Evolutionary conservation across 2,329 filamentous ascomycete species (phyloP).

Genomic region (Ascochyta fabae): DNA sequence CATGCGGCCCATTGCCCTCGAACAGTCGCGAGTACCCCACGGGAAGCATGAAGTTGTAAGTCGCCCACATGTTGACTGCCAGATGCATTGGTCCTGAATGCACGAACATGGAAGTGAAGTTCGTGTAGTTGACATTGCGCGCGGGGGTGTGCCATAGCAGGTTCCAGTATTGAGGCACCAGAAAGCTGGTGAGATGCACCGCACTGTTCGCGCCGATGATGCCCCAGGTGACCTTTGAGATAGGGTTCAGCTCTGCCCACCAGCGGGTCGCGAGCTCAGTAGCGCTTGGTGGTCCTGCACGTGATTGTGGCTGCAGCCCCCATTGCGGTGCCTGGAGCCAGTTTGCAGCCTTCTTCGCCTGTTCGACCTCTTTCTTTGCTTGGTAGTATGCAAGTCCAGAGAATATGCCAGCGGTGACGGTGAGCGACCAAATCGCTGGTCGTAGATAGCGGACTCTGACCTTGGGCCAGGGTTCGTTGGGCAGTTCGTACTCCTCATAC

Average conservation of each 20-base stretch:
- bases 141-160: conserved; percentile 41
- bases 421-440: conserved; percentile 39
- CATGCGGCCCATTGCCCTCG: conserved; percentile 39
- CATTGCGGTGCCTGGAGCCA: conserved; percentile 30
- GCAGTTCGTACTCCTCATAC: conserved; percentile 1
- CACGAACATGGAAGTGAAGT: conserved; percentile 40
- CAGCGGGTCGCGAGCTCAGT: conserved; percentile 34
- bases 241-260: conserved; percentile 35
- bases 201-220: conserved; percentile 39
- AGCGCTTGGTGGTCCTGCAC: conserved; percentile 31
- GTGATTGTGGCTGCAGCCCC: conserved; percentile 16
- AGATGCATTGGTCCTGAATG: conserved; percentile 34
- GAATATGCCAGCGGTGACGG: conserved; percentile 39
- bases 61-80: conserved; percentile 38
- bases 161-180: conserved; percentile 32
- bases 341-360: conserved; percentile 19
- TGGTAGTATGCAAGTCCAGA: conserved; percentile 36
- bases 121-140: conserved; percentile 38
- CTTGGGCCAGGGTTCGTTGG: conserved; percentile 17
- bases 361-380: conserved; percentile 36
- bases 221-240: conserved; percentile 35
- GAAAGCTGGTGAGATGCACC: conserved; percentile 36
- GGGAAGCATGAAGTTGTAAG: conserved; percentile 40
- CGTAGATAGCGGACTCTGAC: conserved; percentile 33
- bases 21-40: conserved; percentile 40